These are phyloP conservation scores for Mycena floridula DNA, from an alignment of 768 basidiomycete species.

Conservation along the genomic window DNA sequence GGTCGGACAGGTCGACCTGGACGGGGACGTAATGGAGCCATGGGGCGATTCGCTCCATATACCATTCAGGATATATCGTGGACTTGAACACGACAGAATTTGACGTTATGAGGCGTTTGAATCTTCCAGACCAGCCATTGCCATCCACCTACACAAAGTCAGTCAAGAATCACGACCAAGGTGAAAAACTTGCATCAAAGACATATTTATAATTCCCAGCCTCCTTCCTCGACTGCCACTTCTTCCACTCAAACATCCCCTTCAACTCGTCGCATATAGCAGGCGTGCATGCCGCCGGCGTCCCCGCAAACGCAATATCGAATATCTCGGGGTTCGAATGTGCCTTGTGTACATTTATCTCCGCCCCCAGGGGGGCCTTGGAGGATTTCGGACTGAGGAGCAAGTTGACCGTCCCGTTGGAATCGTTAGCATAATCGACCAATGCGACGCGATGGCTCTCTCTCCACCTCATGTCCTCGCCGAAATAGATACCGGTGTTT, in stretches of 20 bases:
- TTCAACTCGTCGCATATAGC: conserved; percentile 36
- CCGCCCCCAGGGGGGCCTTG: conserved; percentile 25
- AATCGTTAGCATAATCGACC: conserved; percentile 27
- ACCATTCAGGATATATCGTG: conserved; percentile 66
- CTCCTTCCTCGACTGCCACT: conserved; percentile 27
- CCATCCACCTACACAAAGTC: conserved; percentile 40
- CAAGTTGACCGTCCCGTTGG: neutral
- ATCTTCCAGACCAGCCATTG: conserved; percentile 59
- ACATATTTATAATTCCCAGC: conserved; percentile 56
- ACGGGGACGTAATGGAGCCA: conserved; percentile 76
- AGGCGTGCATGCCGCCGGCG: conserved; percentile 33
- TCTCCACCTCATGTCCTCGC: conserved; percentile 33
- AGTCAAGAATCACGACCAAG: neutral
- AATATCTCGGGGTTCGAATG: conserved; percentile 40
- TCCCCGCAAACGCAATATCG: conserved; percentile 47
- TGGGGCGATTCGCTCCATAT: conserved; percentile 42
- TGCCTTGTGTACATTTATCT: conserved; percentile 20
- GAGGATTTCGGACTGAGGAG: neutral
- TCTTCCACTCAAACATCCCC: conserved; percentile 40
- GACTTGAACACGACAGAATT: conserved; percentile 59
- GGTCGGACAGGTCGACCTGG: conserved; percentile 53
- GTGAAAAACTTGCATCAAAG: conserved; percentile 36
- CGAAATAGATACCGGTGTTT: conserved; percentile 59
- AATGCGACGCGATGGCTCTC: conserved; percentile 38
- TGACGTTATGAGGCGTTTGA: conserved; percentile 53